Evolutionary conservation across 2,329 filamentous ascomycete species (phyloP), one percentile per base, ranked within the genome.

Genomic region (Colletotrichum lentis): DNA sequence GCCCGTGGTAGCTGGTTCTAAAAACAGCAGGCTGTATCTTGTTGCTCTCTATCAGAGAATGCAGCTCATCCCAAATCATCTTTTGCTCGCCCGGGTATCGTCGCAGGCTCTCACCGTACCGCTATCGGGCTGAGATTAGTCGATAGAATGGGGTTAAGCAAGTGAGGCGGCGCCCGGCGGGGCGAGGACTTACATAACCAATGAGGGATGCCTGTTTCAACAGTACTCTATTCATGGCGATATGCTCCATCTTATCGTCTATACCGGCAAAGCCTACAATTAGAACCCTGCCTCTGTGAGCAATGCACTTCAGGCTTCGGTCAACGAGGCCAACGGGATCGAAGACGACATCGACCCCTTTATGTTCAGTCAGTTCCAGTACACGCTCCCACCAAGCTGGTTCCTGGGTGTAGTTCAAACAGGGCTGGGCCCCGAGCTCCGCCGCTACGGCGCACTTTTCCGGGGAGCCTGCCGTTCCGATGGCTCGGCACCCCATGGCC

Each of bases 191-290:
- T 65, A 82, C 79, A 74, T 88, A 88, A 49, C 85, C 85, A 41
- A 84, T 80, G 5, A 88, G 72, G n/a, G 79, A 81, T 1, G 81
- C 81, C 47, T 84, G 81, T 71, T 85, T 86, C 43, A 88, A 73
- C 49, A 88, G 73, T 3, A 88, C 76, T 31, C 83, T 77, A 69
- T 88, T 88, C 80, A 86, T 84, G 37, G 80, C 80, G 55, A 88
- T 78, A 46, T 79, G 78, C 73, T 89, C 86, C 77, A 88, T 83
- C 8, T 82, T 76, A 0, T 84, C 84, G 18, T 75, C 80, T 56
- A 82, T 78, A 1, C 83, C 87, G 6, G 86, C 86, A 73, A 89
- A 90, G 0, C 87, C 87, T 2, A 88, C 80, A 35, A 89, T 77
- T 2, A 90, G 79, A 20, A 90, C 76, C 39, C 82, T 77, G 0